These are phyloP conservation scores for Venturia asperata DNA, from an alignment of 2,329 filamentous ascomycete genomes.

Conservation along the genomic window DNA sequence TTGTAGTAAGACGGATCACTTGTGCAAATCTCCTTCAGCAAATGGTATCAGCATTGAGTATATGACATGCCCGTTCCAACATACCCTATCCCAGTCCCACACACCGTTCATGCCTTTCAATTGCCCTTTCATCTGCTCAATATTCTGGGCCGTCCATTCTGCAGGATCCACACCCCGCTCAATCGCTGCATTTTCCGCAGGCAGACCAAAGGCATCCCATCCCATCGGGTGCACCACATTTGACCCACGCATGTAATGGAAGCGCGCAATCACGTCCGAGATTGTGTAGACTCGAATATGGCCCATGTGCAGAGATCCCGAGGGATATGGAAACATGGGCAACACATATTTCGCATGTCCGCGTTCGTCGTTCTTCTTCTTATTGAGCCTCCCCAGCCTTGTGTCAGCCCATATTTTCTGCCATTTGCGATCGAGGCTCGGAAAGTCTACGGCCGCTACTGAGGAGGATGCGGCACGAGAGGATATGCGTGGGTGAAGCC, in stretches of 20 bases:
- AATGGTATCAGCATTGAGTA: slow-evolving; percentile 16
- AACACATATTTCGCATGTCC: slow-evolving; percentile 55
- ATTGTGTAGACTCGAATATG: slow-evolving; percentile 88
- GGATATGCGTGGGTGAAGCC: neutral
- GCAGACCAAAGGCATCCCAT: slow-evolving; percentile 88
- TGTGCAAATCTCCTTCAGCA: slow-evolving; percentile 66
- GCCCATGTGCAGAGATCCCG: slow-evolving; percentile 76
- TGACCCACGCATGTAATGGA: slow-evolving; percentile 56
- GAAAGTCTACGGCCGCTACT: slow-evolving; percentile 37
- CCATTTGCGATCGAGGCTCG: slow-evolving; percentile 49
- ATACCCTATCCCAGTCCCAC: slow-evolving; percentile 76
- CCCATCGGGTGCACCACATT: slow-evolving; percentile 83
- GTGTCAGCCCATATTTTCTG: slow-evolving; percentile 40
- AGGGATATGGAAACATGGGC: slow-evolving; percentile 92
- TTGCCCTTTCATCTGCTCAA: slow-evolving; percentile 77
- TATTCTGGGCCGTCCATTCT: slow-evolving; percentile 73
- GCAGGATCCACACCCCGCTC: slow-evolving; percentile 72
- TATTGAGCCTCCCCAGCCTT: slow-evolving; percentile 14
- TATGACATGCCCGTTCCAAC: slow-evolving; percentile 27
- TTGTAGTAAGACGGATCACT: slow-evolving; percentile 82
- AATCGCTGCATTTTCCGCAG: slow-evolving; percentile 85
- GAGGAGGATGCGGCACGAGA: neutral
- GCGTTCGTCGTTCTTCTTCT: slow-evolving; percentile 20
- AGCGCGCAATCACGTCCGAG: slow-evolving; percentile 75
- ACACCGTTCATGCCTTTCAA: slow-evolving; percentile 69